Conservation (phyloP, 306 rosid species). For the Ammopiptanthus mongolicus region DNA sequence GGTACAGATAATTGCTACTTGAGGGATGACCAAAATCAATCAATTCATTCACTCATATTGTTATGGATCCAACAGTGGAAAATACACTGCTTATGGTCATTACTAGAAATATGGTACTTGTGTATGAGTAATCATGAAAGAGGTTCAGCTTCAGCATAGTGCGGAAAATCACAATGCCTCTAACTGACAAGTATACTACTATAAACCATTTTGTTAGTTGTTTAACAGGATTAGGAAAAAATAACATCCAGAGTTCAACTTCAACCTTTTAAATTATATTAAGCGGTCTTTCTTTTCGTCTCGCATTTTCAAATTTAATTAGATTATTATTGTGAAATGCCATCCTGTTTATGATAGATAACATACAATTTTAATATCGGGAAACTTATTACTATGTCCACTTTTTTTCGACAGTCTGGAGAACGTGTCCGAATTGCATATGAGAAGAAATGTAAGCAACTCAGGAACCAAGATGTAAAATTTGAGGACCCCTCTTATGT, state of each 20-base stretch:
- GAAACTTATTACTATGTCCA: constrained; percentile 17
- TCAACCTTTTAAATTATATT: not conserved
- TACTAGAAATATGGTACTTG: not conserved
- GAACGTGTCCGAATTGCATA: constrained; percentile 72
- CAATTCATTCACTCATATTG: not conserved
- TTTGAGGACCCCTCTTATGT: constrained; percentile 54
- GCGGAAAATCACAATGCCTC: not conserved
- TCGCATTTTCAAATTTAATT: not conserved
- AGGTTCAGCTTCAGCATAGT: not conserved
- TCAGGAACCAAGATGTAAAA: constrained; percentile 67
- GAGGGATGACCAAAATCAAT: not conserved
- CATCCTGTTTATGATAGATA: constrained; percentile 12
- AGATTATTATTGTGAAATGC: constrained; percentile 5
- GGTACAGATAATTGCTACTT: not conserved
- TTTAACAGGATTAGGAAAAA: not conserved
- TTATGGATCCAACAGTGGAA: not conserved
- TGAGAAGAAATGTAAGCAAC: constrained; percentile 71
- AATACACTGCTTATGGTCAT: not conserved
- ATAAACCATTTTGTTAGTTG: not conserved
- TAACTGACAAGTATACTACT: not conserved
- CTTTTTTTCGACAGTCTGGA: constrained; percentile 58
- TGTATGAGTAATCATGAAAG: not conserved
- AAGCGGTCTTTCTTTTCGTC: not conserved
- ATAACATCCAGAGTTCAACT: not conserved
- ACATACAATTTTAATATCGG: constrained; percentile 5